Evolutionary conservation across 768 basidiomycete species (phyloP).

Genomic region (Trametes coccinea): DNA sequence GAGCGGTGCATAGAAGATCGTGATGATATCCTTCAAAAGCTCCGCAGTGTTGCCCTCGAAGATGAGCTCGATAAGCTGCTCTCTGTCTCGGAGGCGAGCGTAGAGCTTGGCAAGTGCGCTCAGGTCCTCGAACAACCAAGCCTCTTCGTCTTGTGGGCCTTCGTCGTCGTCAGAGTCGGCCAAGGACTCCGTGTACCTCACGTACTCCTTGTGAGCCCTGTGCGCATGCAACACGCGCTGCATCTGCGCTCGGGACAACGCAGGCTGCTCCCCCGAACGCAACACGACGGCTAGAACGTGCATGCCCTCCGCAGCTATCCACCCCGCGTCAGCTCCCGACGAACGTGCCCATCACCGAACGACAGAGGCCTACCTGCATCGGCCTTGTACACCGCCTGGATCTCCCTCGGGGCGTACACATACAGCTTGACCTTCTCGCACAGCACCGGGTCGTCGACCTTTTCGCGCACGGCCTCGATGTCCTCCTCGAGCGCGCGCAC

Average conservation of each 20-base stretch:
- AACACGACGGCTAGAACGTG: conserved; percentile 81
- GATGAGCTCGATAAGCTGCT: conserved; percentile 88
- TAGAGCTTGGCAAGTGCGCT: conserved; percentile 78
- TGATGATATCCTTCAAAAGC: conserved; percentile 95
- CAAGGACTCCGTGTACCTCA: conserved; percentile 54
- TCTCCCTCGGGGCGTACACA: conserved; percentile 84
- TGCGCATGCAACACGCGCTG: conserved; percentile 77
- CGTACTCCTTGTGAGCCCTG: conserved; percentile 77
- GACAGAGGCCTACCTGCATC: conserved; percentile 67
- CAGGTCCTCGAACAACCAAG: conserved; percentile 94
- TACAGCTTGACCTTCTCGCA: conserved; percentile 88
- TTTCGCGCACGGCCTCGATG: conserved; percentile 82
- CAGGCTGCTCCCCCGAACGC: conserved; percentile 73
- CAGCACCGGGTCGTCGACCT: conserved; percentile 84
- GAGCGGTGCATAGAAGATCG: conserved; percentile 95
- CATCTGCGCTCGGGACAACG: conserved; percentile 75
- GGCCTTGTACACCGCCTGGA: conserved; percentile 77
- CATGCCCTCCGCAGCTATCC: conserved; percentile 62
- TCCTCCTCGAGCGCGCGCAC: conserved; percentile 82
- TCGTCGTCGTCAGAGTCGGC: conserved; percentile 91
- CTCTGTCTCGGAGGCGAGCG: conserved; percentile 79
- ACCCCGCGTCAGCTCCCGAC: neutral
- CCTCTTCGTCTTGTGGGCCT: conserved; percentile 91
- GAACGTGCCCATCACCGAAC: neutral
- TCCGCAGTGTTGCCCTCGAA: conserved; percentile 98